Base-by-base conservation (phyloP, 495 filamentous ascomycete species). In the Lasiosphaeria ovina region DNA sequence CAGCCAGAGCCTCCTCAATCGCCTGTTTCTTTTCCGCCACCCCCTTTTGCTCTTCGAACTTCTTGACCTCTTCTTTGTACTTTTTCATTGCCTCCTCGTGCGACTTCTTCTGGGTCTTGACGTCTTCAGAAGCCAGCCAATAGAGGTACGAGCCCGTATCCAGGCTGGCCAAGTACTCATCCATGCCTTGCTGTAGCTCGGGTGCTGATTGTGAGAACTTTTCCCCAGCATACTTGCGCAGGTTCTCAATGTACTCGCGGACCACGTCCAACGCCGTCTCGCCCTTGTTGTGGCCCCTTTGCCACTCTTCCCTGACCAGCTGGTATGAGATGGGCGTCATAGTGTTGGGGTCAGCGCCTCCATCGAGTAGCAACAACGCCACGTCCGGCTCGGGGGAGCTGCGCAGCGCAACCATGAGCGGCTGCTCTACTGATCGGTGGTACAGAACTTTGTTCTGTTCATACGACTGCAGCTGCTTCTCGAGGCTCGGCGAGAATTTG, bases 321-420 rank as follows among this genome's bases (percentile, higher is more conserved):
- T 47, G 44, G 44, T 79, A 60, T 9, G 76, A 76, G 1, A 55
- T 35, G 3, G 66, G 67, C 0, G 77, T 71, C 3, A 86, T 54
- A 0, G 79, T 71, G 55, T 85, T 86, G 0, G 81, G 78, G 68
- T 88, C 80, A 1, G 74, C 86, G 8, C 88, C 89, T 33, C 71
- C 76, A 24, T 76, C 69, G 0, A 92, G 66, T 3, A 93, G 73
- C 32, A 81, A 76, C 3, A 85, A 57, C 6, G 82, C 85, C 14
- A 83, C 52, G 3, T 76, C 63, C 0, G 83, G 84, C 36, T 83
- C 64, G 9, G 81, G 65, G 6, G 76, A 77, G 1, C 71, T 56
- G 4, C 44, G 44, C 7, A 87, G 73, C 0, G 88, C 88, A 6
- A 78, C 53, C 3, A 89, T 66, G 36, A 91, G 70, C 1, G 88